Evolutionary conservation across 768 basidiomycete genomes (phyloP), one percentile per base, ranked within the genome.

Genomic region (Baorangia bicolor): DNA sequence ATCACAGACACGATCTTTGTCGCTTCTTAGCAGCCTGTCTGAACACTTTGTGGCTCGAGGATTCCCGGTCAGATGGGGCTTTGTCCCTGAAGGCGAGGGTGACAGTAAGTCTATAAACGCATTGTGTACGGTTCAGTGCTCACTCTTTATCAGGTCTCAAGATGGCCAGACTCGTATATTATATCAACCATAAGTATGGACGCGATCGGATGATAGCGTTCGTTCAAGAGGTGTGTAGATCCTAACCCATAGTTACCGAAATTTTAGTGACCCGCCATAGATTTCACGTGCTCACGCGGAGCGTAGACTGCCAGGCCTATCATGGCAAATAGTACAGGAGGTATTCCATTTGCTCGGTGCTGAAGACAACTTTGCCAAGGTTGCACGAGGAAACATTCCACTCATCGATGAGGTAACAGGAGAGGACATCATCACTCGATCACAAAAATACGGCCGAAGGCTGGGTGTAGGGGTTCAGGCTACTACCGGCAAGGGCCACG

Each of bases 11-110:
- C 70, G 75, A 5, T 81, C 79, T 37, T 62, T 94, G 9, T 76
- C 81, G 11, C 84, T 92, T 65, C 74, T 98, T 45, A 75, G 78
- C 3, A 81, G 79, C 1, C 72, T 87, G 1, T 78, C 97, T 43
- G 77, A 81, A 16, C 82, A 77, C 53, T 85, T 96, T 67, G 84
- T 98, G 49, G 74, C 81, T 28, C 79, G 92, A 33, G 81, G 78
- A 16, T 76, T 92, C 41, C 92, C 94, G 0, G 81, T 94, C 60
- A 78, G 92, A 18, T 94, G 94, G 69, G 96, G 96, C 13, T 67
- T 98, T 44, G 92, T 95, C 2, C 94, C 84, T 3, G 83, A 86
- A 53, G 78, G 70, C 0, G 75, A 77, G 10, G 74, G 65, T 3
- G 70, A 84, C 21, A 74, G 75, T 73, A 46, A 61, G 69, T 50